Percentiles rank a stretch among this genome's conserved stretches.
Evolutionary conservation across 1,139 yeast species (phyloP).

Genomic region (Yamadazyma diddensiae): DNA sequence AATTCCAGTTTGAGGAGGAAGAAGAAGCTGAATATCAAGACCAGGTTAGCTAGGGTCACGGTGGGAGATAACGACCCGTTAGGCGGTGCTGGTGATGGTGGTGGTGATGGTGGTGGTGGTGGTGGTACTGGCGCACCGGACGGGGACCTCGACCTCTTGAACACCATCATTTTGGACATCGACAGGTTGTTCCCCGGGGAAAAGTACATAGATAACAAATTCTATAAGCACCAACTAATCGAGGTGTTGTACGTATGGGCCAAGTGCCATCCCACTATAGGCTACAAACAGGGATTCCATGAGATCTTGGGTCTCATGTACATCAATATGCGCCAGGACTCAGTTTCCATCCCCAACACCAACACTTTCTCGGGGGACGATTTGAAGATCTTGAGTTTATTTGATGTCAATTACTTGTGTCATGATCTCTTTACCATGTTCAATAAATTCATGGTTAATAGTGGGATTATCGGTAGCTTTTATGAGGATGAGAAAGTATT

Average conservation of each 20-base stretch:
- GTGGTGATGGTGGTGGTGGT: slow-evolving; percentile 1
- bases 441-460: slow-evolving; percentile 37
- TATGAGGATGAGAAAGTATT: slow-evolving; percentile 43
- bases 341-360: slow-evolving; percentile 31
- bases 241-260: slow-evolving; percentile 56
- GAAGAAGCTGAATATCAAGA: slow-evolving; percentile 8
- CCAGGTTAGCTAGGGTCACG: slow-evolving; percentile 15
- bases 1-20: slow-evolving; percentile 14
- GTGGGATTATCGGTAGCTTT: slow-evolving; percentile 36
- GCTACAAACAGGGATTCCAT: slow-evolving; percentile 71
- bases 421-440: slow-evolving; percentile 50
- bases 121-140: too few species aligned
- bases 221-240: slow-evolving; percentile 39
- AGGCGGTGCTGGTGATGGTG: not conserved
- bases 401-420: slow-evolving; percentile 34
- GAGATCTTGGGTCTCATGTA: slow-evolving; percentile 63
- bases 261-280: slow-evolving; percentile 47
- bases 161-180: slow-evolving; percentile 60
- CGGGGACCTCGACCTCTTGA: slow-evolving; percentile 24
- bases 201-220: slow-evolving; percentile 37
- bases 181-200: slow-evolving; percentile 64
- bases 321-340: slow-evolving; percentile 45
- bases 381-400: slow-evolving; percentile 32
- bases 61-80: slow-evolving; percentile 9
- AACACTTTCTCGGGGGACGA: slow-evolving; percentile 36